Evolutionary conservation across 805 yeast species (phyloP), one percentile per base, ranked within the genome.

Genomic region (Hagleromyces aurorensis): DNA sequence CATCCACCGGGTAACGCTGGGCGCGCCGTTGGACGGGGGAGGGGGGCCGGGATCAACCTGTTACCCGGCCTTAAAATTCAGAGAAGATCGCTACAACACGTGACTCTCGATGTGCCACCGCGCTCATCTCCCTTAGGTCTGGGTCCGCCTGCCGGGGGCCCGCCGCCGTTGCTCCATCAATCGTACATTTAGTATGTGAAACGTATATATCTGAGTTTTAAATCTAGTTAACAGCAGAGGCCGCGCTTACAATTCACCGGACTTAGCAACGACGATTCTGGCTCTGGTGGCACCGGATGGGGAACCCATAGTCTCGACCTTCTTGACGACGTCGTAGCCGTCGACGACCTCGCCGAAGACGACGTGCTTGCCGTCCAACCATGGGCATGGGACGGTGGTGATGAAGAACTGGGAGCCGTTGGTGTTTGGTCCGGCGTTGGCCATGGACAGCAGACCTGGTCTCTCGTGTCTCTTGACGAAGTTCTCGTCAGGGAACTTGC

Each of bases 361-460:
- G 55, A 84, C 94, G 71, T 86, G 94, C 65, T 79, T 78, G 41
- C 94, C 95, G 55, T 86, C 93, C 61, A 87, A 72, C 89, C 91
- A 83, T 38, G 91, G 80, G 52, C 79, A 69, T 45, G 78, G 69
- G 32, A 82, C 87, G 35, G 95, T 85, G 61, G 96, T 85, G 67
- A 85, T 80, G 74, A 89, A 87, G 67, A 87, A 87, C 68, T 87
- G 97, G 33, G 96, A 86, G 35, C 96, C 96, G 68, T 89, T 89
- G 67, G 96, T 84, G 78, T 85, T 83, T 63, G 94, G 94, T 50
- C 96, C 96, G 43, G 96, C 93, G 61, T 89, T 89, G 61, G 96
- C 96, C 96, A 89, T 89, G 41, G 95, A 83, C 58, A 84, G 62
- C 64, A 80, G 65, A 72, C 86, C 71, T 70, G 93, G 76, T 62